Evolutionary conservation across 23 red algal species (phyloP).

Genomic region (Agarophyton chilense): DNA sequence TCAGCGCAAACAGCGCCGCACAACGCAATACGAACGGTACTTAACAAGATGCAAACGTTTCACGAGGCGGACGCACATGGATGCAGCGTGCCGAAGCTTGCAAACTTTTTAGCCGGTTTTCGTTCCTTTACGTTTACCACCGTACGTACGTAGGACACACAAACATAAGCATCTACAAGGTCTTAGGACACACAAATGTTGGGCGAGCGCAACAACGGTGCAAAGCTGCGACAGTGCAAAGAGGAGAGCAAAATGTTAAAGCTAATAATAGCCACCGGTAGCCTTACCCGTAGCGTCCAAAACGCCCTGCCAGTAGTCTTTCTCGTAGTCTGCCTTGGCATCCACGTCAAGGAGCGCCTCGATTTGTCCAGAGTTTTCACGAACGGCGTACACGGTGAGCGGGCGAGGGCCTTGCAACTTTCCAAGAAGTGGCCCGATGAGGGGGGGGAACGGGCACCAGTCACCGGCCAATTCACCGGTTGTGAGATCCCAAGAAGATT

Average conservation of each 20-base stretch:
- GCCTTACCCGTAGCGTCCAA: slow-evolving; percentile 96
- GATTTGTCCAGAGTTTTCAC: slow-evolving; percentile 90
- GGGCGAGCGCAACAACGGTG: not conserved
- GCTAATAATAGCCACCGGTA: slow-evolving; percentile 90
- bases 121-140: slow-evolving; percentile 3
- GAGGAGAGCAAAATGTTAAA: not conserved
- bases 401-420: slow-evolving; percentile 81
- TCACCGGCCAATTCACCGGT: slow-evolving; percentile 84
- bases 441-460: slow-evolving; percentile 97
- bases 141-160: not conserved
- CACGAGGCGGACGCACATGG: too few relatives aligned
- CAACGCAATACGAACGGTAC: too few relatives aligned
- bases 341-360: slow-evolving; percentile 94
- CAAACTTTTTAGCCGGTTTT: not conserved
- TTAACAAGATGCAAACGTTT: too few relatives aligned
- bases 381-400: slow-evolving; percentile 86
- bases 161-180: slow-evolving; percentile 10
- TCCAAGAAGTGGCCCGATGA: slow-evolving; percentile 93
- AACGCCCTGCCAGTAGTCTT: slow-evolving; percentile 92
- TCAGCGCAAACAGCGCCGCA: too few relatives aligned
- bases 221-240: not conserved
- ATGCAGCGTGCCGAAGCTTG: too few relatives aligned
- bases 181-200: not conserved
- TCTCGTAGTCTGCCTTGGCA: slow-evolving; percentile 88
- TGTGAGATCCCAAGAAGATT: slow-evolving; percentile 84